Evolutionary conservation across 202 grass and related monocot species (phyloP), one percentile per base, ranked within the genome.

Genomic region (Tripidium arundinaceum): DNA sequence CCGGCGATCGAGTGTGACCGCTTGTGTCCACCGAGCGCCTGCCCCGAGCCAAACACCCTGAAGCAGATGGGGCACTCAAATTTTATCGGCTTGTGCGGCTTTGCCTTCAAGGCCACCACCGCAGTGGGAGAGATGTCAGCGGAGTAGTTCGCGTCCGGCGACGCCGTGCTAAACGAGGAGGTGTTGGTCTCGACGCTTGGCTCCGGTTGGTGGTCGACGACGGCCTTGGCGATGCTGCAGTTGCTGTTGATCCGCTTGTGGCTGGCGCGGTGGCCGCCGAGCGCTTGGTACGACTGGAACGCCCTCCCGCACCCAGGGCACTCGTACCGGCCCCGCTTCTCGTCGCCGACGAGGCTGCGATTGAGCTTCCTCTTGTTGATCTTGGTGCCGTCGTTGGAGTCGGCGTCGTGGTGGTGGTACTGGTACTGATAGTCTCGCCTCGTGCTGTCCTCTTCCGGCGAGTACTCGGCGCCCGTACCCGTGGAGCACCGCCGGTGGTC

Each of bases 21-120:
- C 82, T 94, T 94, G 82, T 94, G 92, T n/a, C 92, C 92, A 36
- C 92, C 92, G 63, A 94, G 89, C 7, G 92, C 89, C 34, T 94
- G 92, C 5, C 88, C 92, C 2, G 92, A 97, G 61, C 64, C 76
- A 72, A 97, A 97, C 50, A 89, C 74, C 62, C 87, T 85, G 43
- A 74, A 84, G 83, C 94, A 97, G 72, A 92, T 83, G 33, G 91
- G 87, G 61, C 94, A 97, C 78, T 84, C 86, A 18, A 81, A 88
- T 27, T 80, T 88, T 46, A 42, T 70, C 31, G 22, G 7, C 68
- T 78, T 87, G 1, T 6, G 26, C 9, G 42, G 25, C 16, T 60
- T 83, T 1, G 79, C 34, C 43, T 77, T 70, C 72, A 63, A 15
- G 10, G 14, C 27, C 9, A 18, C 46, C 8, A 63, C 19, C 3